phyloP scores from a whole-genome alignment of 2,329 filamentous ascomycete genomes.

The Xylariaceae sp. region DNA sequence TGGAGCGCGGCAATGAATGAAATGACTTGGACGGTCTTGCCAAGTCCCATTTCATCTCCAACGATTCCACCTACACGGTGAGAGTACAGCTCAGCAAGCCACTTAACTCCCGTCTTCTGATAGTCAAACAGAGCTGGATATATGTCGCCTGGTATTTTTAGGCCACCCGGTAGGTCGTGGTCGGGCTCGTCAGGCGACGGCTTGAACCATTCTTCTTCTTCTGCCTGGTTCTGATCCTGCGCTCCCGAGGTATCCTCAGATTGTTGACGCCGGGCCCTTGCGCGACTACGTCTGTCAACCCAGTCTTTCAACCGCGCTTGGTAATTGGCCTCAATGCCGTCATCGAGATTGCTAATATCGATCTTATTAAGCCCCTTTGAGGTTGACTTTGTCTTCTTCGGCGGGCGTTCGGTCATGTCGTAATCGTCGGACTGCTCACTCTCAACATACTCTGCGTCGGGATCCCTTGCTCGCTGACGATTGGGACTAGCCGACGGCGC shows the following conservation, averaged over 20 bases:
- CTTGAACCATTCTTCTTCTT: constrained; percentile 67
- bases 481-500: constrained; percentile 45
- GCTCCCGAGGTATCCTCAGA: constrained; percentile 37
- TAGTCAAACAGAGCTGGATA: constrained; percentile 91
- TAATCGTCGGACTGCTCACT: constrained; percentile 37
- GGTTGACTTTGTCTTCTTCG: constrained; percentile 39
- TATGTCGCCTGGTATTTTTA: constrained; percentile 86
- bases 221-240: constrained; percentile 33
- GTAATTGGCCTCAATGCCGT: constrained; percentile 82
- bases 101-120: constrained; percentile 94
- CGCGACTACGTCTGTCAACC: constrained; percentile 59
- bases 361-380: constrained; percentile 39
- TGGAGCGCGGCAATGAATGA: constrained; percentile 86
- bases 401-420: constrained; percentile 36
- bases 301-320: constrained; percentile 69
- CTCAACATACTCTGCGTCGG: constrained; percentile 30
- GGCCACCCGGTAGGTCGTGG: constrained; percentile 65
- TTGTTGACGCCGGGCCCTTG: constrained; percentile 43
- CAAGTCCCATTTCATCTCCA: constrained; percentile 97
- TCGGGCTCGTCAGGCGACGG: constrained; percentile 80
- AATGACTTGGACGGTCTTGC: constrained; percentile 73
- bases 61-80: constrained; percentile 91
- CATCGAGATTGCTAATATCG: constrained; percentile 63
- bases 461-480: constrained; percentile 30
- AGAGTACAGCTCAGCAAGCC: constrained; percentile 87